Conservation (phyloP, 2,329 filamentous ascomycete genomes). For the Talaromyces sp. region DNA sequence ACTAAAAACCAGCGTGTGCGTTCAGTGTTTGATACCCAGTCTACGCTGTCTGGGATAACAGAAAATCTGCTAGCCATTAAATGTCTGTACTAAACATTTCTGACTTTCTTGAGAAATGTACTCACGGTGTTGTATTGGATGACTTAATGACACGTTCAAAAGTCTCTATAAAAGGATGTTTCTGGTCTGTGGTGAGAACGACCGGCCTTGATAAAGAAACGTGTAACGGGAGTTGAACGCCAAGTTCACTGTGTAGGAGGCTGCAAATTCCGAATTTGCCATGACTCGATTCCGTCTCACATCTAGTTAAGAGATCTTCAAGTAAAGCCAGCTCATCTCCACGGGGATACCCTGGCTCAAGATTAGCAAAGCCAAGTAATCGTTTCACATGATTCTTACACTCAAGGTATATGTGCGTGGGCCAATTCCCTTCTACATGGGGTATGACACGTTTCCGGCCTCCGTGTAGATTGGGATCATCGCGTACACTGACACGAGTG, state of each 20-base stretch:
- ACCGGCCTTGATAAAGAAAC: slow-evolving; percentile 85
- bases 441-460: slow-evolving; percentile 79
- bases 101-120: slow-evolving; percentile 13
- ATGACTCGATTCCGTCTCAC: slow-evolving; percentile 38
- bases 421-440: slow-evolving; percentile 87
- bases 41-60: slow-evolving; percentile 46
- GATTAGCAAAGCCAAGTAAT: slow-evolving; percentile 7
- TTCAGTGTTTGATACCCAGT: slow-evolving; percentile 67
- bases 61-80: slow-evolving; percentile 45
- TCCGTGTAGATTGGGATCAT: slow-evolving; percentile 80
- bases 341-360: slow-evolving; percentile 39
- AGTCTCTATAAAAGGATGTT: slow-evolving; percentile 62
- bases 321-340: slow-evolving; percentile 35
- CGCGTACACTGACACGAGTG: slow-evolving; percentile 70
- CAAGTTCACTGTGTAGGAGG: slow-evolving; percentile 74
- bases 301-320: slow-evolving; percentile 28
- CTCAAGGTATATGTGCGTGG: slow-evolving; percentile 86
- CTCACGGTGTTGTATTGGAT: slow-evolving; percentile 47
- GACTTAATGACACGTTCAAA: slow-evolving; percentile 48
- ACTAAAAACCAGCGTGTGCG: slow-evolving; percentile 80
- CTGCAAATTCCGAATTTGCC: slow-evolving; percentile 54
- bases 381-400: slow-evolving; percentile 59
- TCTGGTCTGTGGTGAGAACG: slow-evolving; percentile 68
- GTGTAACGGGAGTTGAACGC: slow-evolving; percentile 75
- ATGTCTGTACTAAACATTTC: neutral